These are phyloP conservation scores for Backusella sp. DNA, from an alignment of 192 early-diverging fungal genomes.

Conservation along the genomic window DNA sequence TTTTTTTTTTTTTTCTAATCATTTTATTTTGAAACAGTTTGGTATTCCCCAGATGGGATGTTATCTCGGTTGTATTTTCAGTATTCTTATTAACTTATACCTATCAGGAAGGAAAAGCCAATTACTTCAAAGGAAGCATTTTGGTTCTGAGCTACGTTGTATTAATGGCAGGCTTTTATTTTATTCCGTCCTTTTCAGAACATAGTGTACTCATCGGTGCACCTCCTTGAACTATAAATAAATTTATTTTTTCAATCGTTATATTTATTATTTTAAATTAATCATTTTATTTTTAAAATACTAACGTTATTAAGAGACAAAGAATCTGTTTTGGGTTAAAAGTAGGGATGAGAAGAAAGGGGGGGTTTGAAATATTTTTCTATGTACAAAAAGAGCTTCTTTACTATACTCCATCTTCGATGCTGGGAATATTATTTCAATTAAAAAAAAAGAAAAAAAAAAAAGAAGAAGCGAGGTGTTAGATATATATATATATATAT, in stretches of 20 bases:
- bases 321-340: no score
- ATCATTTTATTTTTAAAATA: no score
- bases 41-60: constrained; percentile 42
- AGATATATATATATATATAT: no score
- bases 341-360: no score
- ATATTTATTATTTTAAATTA: no score
- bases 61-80: constrained; percentile 40
- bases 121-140: constrained; percentile 97
- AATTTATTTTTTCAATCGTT: not conserved
- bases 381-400: no score
- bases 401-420: no score
- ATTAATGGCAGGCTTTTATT: constrained; percentile 78
- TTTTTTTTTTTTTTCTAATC: not conserved
- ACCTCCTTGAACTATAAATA: not conserved
- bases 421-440: no score
- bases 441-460: no score
- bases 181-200: constrained; percentile 48
- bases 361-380: no score
- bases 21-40: constrained; percentile 14
- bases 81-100: constrained; percentile 86
- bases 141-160: constrained; percentile 84
- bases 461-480: no score
- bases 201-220: constrained; percentile 11
- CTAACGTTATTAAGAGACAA: no score
- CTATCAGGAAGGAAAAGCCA: constrained; percentile 92